Conservation (phyloP, 2,329 filamentous ascomycete genomes). For the Colletotrichum acutatum region DNA sequence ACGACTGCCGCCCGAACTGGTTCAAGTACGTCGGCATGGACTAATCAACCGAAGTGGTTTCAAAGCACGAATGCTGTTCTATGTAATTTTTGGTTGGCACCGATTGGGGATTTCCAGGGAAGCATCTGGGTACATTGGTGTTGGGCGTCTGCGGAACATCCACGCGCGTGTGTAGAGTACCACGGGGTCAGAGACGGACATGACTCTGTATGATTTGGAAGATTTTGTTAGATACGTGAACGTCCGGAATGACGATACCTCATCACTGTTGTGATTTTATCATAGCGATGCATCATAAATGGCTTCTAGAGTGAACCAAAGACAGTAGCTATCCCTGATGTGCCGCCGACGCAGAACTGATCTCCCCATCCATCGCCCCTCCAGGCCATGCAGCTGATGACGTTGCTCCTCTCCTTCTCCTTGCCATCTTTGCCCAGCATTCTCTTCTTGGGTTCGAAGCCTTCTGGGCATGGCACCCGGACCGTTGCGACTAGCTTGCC, state of each 20-base stretch:
- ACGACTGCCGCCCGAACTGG: conserved; percentile 96
- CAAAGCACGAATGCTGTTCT: conserved; percentile 16
- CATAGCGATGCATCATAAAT: neutral
- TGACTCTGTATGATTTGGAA: conserved; percentile 35
- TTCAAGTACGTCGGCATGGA: conserved; percentile 93
- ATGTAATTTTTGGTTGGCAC: conserved; percentile 31
- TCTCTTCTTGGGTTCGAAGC: conserved; percentile 59
- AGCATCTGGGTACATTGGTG: conserved; percentile 33
- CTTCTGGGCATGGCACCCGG: conserved; percentile 62
- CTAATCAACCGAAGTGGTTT: conserved; percentile 51
- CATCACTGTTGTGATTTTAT: neutral
- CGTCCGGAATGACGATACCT: neutral
- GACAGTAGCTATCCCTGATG: conserved; percentile 72
- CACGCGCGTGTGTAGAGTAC: conserved; percentile 32
- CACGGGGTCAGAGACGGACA: conserved; percentile 31
- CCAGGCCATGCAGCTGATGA: conserved; percentile 73
- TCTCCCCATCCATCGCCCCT: conserved; percentile 70
- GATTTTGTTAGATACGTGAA: conserved; percentile 11
- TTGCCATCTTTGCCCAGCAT: conserved; percentile 69
- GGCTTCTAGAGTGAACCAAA: conserved; percentile 55
- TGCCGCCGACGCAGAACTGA: conserved; percentile 74
- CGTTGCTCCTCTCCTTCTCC: conserved; percentile 68
- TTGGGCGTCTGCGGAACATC: conserved; percentile 35
- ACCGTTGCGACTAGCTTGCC: conserved; percentile 76
- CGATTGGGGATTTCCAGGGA: conserved; percentile 26